A percentile compares a stretch with the other conserved stretches of the same genome.
phyloP scores from a whole-genome alignment of 2,329 filamentous ascomycete genomes.

The Alternaria gansuensis region DNA sequence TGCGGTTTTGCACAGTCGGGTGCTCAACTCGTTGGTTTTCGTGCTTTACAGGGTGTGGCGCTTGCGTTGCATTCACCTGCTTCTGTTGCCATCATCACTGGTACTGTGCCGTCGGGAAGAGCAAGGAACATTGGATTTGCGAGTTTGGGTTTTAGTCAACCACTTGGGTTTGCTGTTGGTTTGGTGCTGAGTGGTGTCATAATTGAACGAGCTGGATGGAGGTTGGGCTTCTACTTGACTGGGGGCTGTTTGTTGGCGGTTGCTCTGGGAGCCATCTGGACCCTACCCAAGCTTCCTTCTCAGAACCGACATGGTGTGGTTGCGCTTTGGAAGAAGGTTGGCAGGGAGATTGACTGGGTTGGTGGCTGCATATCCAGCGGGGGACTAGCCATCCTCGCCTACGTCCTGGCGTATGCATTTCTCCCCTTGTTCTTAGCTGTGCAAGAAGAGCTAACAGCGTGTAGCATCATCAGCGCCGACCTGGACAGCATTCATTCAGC shows the following conservation, averaged over 20 bases:
- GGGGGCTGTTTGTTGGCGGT: constrained; percentile 47
- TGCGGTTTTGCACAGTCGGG: constrained; percentile 58
- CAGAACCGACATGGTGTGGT: constrained; percentile 3
- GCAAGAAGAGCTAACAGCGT: constrained; percentile 15
- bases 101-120: constrained; percentile 35
- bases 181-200: constrained; percentile 62
- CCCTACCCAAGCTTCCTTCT: constrained; percentile 33
- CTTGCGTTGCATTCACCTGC: constrained; percentile 60
- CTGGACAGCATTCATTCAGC: constrained; percentile 35
- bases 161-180: constrained; percentile 62
- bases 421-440: background rate
- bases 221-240: constrained; percentile 58
- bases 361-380: constrained; percentile 39
- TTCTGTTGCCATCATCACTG: constrained; percentile 57
- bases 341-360: constrained; percentile 43
- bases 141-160: constrained; percentile 58
- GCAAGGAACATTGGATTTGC: constrained; percentile 47
- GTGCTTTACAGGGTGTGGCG: constrained; percentile 59
- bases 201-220: constrained; percentile 60
- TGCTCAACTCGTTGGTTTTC: constrained; percentile 55
- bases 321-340: constrained; percentile 24
- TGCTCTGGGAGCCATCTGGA: constrained; percentile 47
- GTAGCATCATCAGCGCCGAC: constrained; percentile 38
- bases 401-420: constrained; percentile 37
- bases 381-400: constrained; percentile 35